Base-by-base conservation (phyloP, 352 stramenopile genomes). In the Globisporangium canariense region DNA sequence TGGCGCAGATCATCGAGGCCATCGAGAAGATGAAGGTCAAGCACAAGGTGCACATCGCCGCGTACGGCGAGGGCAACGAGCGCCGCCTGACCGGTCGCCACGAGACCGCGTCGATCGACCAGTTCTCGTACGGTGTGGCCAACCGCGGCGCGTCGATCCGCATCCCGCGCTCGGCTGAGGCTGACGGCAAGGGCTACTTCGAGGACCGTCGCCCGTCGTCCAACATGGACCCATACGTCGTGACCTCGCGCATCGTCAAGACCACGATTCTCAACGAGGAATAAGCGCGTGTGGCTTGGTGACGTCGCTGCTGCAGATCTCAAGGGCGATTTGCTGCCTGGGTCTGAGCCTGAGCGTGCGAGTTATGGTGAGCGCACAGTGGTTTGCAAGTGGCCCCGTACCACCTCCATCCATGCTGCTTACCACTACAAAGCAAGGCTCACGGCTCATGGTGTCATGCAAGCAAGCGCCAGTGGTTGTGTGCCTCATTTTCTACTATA, bases 171-270 rank as follows among this genome's bases (percentile, higher is more conserved):
- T 69, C 86, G 55, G 96, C 93, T 11, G 83, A 97, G 70, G 79
- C 79, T 20, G 90, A 98, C 40, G 88, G 89, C 66, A 98, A 98
- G 78, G 88, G 88, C 68, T 95, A 96, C 85, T 94, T 95, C 71
- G 97, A 99, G 80, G 97, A 99, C 79, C 91, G 97, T 70, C 90
- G 97, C 65, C 97, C 97, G 41, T 89, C 94, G 49, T 99, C 96
- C 73, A 99, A 99, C 86, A 97, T 97, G 83, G 97, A 99, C 86
- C 97, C 97, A 60, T 99, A 99, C 82, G 79, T 98, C 55, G 97
- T 99, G 14, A 99, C 94, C 8, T 71, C 84, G 69, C 98, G 97
- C 77, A 98, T 99, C 70, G 94, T 99, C 84, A 89, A 97, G 77
- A 99, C 96, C 57, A 98, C 96, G 60, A 89, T 97, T 60, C 68